phyloP scores from a whole-genome alignment of 2,329 filamentous ascomycete genomes.

The Aschersonia sp. region DNA sequence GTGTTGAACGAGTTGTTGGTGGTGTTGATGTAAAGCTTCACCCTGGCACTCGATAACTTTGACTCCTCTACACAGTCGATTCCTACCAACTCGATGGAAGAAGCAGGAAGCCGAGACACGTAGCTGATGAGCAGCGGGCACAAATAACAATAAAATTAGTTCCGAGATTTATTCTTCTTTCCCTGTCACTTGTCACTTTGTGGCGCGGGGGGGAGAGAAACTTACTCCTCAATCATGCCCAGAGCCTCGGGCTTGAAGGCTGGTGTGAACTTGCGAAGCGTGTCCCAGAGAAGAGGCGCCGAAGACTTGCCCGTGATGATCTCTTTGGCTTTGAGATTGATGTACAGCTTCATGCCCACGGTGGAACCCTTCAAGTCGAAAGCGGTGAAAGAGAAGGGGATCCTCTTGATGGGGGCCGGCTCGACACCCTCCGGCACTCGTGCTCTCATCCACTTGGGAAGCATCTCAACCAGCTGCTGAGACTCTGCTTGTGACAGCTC shows the following conservation, averaged over 20 bases:
- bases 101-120: neutral
- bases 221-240: constrained; percentile 4
- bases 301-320: constrained; percentile 1
- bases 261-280: constrained; percentile 2
- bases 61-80: constrained; percentile 5
- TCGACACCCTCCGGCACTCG: neutral
- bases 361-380: constrained; percentile 5
- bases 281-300: neutral
- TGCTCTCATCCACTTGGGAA: constrained; percentile 3
- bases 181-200: neutral
- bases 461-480: neutral
- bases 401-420: neutral
- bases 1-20: constrained; percentile 6
- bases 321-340: constrained; percentile 5
- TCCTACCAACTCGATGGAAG: constrained; percentile 3
- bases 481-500: neutral
- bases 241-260: constrained; percentile 2
- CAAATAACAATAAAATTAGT: too few relatives aligned
- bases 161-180: too few relatives aligned
- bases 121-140: too few relatives aligned
- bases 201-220: neutral
- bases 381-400: constrained; percentile 4
- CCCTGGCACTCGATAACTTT: constrained; percentile 3
- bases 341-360: constrained; percentile 4
- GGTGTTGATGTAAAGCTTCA: constrained; percentile 6